These are phyloP conservation scores for Geosmithia putterillii DNA, from an alignment of 2,329 filamentous ascomycete species.

Conservation along the genomic window DNA sequence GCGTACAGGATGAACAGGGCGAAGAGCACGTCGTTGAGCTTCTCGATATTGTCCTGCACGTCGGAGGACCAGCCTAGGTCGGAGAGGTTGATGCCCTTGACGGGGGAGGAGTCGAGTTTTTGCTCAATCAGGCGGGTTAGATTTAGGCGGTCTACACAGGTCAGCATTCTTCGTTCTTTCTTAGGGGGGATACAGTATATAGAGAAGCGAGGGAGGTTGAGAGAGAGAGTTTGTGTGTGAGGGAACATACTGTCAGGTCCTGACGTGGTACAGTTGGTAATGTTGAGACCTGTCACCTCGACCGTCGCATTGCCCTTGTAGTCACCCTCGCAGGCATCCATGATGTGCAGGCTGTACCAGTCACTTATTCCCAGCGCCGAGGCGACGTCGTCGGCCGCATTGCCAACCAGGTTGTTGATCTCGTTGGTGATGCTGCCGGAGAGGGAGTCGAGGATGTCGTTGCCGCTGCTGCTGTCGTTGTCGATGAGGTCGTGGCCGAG, in stretches of 20 bases:
- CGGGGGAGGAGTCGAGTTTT: conserved; percentile 30
- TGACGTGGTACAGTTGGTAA: conserved; percentile 30
- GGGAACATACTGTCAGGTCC: conserved; percentile 22
- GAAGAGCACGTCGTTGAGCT: conserved; percentile 35
- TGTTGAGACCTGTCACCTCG: conserved; percentile 22
- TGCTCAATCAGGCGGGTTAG: conserved; percentile 32
- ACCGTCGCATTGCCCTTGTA: conserved; percentile 30
- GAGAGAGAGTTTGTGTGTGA: neutral
- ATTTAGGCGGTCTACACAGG: conserved; percentile 25
- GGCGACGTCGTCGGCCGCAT: conserved; percentile 25
- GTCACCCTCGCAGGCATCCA: conserved; percentile 32
- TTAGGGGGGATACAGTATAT: neutral
- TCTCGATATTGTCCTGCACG: conserved; percentile 33
- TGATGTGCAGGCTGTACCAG: conserved; percentile 39
- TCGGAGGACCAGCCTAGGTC: conserved; percentile 30
- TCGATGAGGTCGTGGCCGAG: conserved; percentile 20
- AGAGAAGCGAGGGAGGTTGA: neutral
- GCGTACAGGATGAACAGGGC: conserved; percentile 36
- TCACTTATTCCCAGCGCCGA: conserved; percentile 32
- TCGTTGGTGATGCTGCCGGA: conserved; percentile 19
- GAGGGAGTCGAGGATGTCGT: conserved; percentile 15
- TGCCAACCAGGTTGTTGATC: conserved; percentile 23
- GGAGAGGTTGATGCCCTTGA: conserved; percentile 29
- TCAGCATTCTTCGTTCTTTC: conserved; percentile 2
- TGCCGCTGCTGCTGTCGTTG: conserved; percentile 14